phyloP scores from a whole-genome alignment of 2,329 filamentous ascomycete species.

The Chrysoporthe deuterocubensis region DNA sequence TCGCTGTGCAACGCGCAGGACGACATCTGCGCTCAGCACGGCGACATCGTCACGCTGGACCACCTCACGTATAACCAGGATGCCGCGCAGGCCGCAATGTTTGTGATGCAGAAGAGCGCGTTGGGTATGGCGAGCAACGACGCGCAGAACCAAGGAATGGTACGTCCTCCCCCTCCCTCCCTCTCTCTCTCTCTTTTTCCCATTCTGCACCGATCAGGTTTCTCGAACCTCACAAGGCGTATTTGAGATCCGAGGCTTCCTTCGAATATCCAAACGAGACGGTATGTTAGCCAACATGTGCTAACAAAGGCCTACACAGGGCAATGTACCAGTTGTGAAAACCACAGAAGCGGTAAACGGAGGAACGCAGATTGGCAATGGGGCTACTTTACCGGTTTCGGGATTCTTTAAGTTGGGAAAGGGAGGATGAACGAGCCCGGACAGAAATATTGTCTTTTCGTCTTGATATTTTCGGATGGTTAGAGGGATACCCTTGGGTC shows the following conservation, averaged over 20 bases:
- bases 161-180: not conserved
- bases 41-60: conserved; percentile 33
- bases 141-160: conserved; percentile 34
- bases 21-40: conserved; percentile 28
- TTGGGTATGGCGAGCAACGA: conserved; percentile 34
- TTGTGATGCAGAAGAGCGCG: conserved; percentile 35
- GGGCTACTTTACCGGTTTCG: conserved; percentile 10
- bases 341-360: conserved; percentile 11
- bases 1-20: conserved; percentile 25
- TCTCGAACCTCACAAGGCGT: not conserved
- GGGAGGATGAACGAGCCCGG: not conserved
- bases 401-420: not conserved
- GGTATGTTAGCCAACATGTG: not conserved
- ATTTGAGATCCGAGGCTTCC: too few species aligned
- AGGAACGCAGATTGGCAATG: conserved; percentile 15
- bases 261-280: too few species aligned
- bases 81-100: conserved; percentile 33
- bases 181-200: not conserved
- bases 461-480: not conserved
- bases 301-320: not conserved
- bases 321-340: conserved; percentile 23
- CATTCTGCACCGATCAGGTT: not conserved
- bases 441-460: not conserved
- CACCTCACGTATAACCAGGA: conserved; percentile 36
- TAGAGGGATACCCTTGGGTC: conserved; percentile 1